Percentiles rank a stretch among this genome's conserved stretches.
These are phyloP conservation scores for Colletotrichum sansevieriae DNA, from an alignment of 2,329 filamentous ascomycete species.

Conservation along the genomic window DNA sequence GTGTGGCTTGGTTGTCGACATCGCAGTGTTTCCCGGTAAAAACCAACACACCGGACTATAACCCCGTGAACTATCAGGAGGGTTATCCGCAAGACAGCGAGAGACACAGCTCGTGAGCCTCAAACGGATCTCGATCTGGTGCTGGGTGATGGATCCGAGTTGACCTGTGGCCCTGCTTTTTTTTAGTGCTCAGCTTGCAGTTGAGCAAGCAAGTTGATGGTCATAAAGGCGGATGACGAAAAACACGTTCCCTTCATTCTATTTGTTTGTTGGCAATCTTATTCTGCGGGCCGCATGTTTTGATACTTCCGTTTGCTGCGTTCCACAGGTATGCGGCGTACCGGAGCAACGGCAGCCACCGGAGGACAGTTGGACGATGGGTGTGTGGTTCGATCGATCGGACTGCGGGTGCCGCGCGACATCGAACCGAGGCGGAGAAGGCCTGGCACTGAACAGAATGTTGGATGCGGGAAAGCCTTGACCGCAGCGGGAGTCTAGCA, in stretches of 20 bases:
- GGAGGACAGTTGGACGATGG: conserved; percentile 23
- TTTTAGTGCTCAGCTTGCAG: neutral
- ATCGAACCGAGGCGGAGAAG: conserved; percentile 9
- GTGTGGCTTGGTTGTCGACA: neutral
- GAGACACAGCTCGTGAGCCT: neutral
- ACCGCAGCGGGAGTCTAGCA: conserved; percentile 17
- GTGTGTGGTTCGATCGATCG: conserved; percentile 25
- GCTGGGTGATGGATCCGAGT: neutral
- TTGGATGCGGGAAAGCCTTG: conserved; percentile 26
- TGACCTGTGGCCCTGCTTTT: conserved; percentile 9
- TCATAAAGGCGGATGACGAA: conserved; percentile 27
- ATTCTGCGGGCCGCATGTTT: conserved; percentile 33
- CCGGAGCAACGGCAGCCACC: conserved; percentile 38
- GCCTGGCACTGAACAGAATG: conserved; percentile 14
- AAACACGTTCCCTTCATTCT: conserved; percentile 33
- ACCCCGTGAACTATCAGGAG: neutral
- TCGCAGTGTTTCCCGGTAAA: no score
- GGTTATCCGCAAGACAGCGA: neutral
- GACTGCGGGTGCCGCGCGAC: conserved; percentile 26
- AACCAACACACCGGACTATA: neutral
- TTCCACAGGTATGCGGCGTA: conserved; percentile 32
- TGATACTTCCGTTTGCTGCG: conserved; percentile 29
- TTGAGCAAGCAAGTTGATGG: conserved; percentile 4
- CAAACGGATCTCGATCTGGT: conserved; percentile 31
- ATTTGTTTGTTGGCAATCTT: conserved; percentile 39